Evolutionary conservation across 176 grass and related monocot genomes (phyloP).

Genomic region (Otatea glauca): DNA sequence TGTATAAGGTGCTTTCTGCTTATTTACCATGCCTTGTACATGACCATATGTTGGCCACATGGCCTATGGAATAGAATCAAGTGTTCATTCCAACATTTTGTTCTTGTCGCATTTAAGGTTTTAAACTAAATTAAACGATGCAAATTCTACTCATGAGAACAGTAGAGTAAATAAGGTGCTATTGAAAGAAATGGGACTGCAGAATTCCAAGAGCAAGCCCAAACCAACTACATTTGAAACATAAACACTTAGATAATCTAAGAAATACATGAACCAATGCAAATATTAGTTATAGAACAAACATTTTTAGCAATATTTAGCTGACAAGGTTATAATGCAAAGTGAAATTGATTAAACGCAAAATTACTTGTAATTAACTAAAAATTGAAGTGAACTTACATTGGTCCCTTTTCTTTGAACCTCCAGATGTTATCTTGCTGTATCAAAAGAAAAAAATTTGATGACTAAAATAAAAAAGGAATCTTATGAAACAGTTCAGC

Average conservation of each 20-base stretch:
- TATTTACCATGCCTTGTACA: too few species aligned
- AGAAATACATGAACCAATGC: neutral
- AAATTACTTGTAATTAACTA: neutral
- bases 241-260: neutral
- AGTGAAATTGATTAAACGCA: neutral
- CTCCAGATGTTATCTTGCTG: slow-evolving; percentile 48
- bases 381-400: slow-evolving; percentile 34
- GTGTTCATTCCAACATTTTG: too few species aligned
- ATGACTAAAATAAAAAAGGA: slow-evolving; percentile 22
- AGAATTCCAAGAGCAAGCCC: too few species aligned
- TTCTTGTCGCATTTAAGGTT: too few species aligned
- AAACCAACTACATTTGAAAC: neutral
- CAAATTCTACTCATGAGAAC: too few species aligned
- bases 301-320: neutral
- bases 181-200: too few species aligned
- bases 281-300: neutral
- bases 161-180: too few species aligned
- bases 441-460: slow-evolving; percentile 27
- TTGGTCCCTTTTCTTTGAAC: slow-evolving; percentile 35
- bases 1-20: too few species aligned
- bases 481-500: neutral
- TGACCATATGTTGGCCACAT: too few species aligned
- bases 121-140: too few species aligned
- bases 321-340: neutral
- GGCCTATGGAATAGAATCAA: too few species aligned